Evolutionary conservation across 1,139 yeast genomes (phyloP), one percentile per base, ranked within the genome.

Genomic region (Magnusiomyces suaveolens): DNA sequence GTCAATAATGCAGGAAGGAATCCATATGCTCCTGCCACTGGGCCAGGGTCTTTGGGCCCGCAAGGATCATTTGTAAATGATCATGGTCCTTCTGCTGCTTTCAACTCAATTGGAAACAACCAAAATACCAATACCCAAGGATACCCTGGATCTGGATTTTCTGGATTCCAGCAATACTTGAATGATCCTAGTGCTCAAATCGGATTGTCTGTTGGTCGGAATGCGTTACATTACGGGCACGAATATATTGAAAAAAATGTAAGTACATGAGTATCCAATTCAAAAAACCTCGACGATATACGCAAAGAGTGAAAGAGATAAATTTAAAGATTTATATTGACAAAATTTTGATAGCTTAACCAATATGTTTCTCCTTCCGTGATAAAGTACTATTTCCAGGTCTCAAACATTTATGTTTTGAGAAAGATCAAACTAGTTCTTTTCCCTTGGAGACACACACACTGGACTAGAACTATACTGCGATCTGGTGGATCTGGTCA

Each of bases 171-270:
- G 32, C 57, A 56, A 49, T 66, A 65, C 51, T 79, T 88, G 67
- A 80, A 78, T 60, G 96, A 87, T 64, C 94, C 96, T 21, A 80
- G 88, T 3, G 80, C 95, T 0, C 81, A 86, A 53, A 78, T 92
- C 76, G 96, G 97, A 1, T 79, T 92, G 39, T 96, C 87, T 64
- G 82, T 90, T 58, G 96, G 97, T 36, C 85, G 87, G 64, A 79
- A 80, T 54, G 96, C 97, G 3, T 79, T 92, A 53, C 82, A 72
- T 57, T 77, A 76, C 39, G 80, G 80, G 43, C 87, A 86, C 62
- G 84, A 83, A 60, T 87, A 86, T 67, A 71, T 88, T 64, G 87
- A 84, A 60, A 83, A 82, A 60, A 86, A 84, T 67, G 75, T 60
- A 75, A 77, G 64, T 79, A 2, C 6, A 21, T 16, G 25, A n/a